Evolutionary conservation across 257 asterid genomes (phyloP), one percentile per base, ranked within the genome.

Genomic region (Fraxinus excelsior): DNA sequence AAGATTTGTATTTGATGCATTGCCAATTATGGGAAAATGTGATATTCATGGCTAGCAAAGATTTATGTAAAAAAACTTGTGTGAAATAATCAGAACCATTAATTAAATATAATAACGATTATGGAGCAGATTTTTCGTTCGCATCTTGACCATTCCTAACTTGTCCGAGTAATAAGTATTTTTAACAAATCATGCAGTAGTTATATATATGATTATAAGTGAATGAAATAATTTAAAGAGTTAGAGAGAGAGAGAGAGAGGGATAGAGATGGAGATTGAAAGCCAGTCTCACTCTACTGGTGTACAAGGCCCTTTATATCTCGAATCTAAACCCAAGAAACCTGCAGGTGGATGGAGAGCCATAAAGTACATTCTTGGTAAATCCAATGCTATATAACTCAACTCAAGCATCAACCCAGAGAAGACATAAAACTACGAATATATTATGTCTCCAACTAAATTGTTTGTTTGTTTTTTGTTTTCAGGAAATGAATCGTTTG

Each of bases 401-500:
- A 19, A 62, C 34, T 62, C 68, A 11, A 1, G 18, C 16, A 62
- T 62, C 34, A 6, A 62, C 3, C 68, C 68, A 10, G 2, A 19
- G 21, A 37, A 28, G 0, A n/a, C 18, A 9, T n/a, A 9, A 7
- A 23, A 23, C 2, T 8, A 23, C 2, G 29, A 25, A 25, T 23
- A 3, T 60, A 60, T 60, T n/a, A 9, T 23, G 14, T 11, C 68
- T 25, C 34, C 13, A 56, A 23, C 31, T 60, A 8, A 60, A 21
- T 9, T 60, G 34, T 68, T 19, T 14, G 7, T 35, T 56, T 19
- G n/a, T 23, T 29, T 5, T 76, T 32, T 31, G 1, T 11, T 34
- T 51, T 38, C 68, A 88, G 97, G 90, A 16, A 91, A 93, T 72
- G 98, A 93, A 74, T 86, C 97, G n/a, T 93, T 93, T 74, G 98